Evolutionary conservation across 73 alveolate genomes (phyloP).

Genomic region (Paramecium pentaurelia): DNA sequence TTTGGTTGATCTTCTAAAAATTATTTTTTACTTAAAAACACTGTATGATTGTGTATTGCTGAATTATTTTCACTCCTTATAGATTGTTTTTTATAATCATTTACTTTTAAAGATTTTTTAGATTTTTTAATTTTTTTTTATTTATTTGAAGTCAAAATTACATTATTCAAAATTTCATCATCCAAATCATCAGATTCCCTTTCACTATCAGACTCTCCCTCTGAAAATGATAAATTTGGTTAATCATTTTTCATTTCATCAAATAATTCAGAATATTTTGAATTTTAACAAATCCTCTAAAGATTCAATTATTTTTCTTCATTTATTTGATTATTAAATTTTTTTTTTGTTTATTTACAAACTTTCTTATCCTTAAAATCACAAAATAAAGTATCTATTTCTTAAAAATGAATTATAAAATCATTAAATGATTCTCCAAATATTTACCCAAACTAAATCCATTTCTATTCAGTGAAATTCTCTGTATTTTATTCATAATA

Average conservation of each 20-base stretch:
- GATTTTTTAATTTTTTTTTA: not conserved
- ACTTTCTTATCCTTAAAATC: not conserved
- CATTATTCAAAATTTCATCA: not conserved
- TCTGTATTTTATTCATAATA: slow-evolving; percentile 9
- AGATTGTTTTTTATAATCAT: not conserved
- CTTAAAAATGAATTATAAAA: slow-evolving; percentile 6
- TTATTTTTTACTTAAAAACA: not conserved
- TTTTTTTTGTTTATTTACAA: not conserved
- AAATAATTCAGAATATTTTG: not conserved
- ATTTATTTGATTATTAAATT: not conserved
- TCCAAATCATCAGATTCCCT: slow-evolving; percentile 41
- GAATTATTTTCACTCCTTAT: not conserved
- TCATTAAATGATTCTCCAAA: slow-evolving; percentile 37
- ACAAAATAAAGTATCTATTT: not conserved
- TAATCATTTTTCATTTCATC: slow-evolving; percentile 32
- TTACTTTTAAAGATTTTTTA: not conserved
- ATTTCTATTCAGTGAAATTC: not conserved
- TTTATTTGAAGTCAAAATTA: not conserved
- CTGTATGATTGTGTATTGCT: not conserved
- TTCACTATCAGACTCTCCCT: slow-evolving; percentile 62
- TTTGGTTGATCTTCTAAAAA: not conserved
- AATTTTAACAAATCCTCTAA: not conserved
- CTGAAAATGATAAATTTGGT: slow-evolving; percentile 45
- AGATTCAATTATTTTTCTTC: slow-evolving; percentile 14
- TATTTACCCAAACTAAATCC: slow-evolving; percentile 5